Evolutionary conservation across 163 green algal genomes (phyloP).

Genomic region (Coccomyxa subellipsoidea): DNA sequence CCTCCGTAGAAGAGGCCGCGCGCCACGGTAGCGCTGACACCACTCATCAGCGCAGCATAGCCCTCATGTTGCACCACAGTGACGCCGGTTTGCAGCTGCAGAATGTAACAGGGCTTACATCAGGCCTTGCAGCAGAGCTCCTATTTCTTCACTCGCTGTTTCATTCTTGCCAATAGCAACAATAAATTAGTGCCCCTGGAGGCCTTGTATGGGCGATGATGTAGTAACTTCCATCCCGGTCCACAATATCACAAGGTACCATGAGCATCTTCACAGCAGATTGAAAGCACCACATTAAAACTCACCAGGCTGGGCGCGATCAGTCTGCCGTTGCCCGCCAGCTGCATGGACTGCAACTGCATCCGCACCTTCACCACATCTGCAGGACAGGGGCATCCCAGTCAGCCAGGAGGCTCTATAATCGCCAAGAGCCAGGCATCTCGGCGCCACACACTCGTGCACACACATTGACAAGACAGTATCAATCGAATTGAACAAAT

Average conservation of each 20-base stretch:
- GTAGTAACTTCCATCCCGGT: no score
- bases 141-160: no score
- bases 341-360: slow-evolving; percentile 48
- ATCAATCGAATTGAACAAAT: no score
- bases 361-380: slow-evolving; percentile 84
- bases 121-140: no score
- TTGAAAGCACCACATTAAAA: no score
- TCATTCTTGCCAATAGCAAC: no score
- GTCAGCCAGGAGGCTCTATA: slow-evolving; percentile 51
- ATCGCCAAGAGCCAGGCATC: slow-evolving; percentile 38
- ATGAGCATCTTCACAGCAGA: no score
- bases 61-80: slow-evolving; percentile 64
- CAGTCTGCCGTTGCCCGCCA: not conserved
- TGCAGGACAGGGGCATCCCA: slow-evolving; percentile 29
- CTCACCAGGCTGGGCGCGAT: slow-evolving; percentile 43
- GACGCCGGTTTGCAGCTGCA: slow-evolving; percentile 56
- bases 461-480: no score
- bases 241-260: no score
- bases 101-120: not conserved
- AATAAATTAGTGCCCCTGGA: no score
- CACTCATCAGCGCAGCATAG: slow-evolving; percentile 58
- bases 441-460: slow-evolving; percentile 31
- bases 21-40: slow-evolving; percentile 57
- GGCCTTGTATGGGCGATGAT: no score
- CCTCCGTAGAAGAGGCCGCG: slow-evolving; percentile 80